Percentiles rank a stretch among this genome's conserved stretches.
Conservation (phyloP, 352 stramenopile genomes). For the Globisporangium spiculum region DNA sequence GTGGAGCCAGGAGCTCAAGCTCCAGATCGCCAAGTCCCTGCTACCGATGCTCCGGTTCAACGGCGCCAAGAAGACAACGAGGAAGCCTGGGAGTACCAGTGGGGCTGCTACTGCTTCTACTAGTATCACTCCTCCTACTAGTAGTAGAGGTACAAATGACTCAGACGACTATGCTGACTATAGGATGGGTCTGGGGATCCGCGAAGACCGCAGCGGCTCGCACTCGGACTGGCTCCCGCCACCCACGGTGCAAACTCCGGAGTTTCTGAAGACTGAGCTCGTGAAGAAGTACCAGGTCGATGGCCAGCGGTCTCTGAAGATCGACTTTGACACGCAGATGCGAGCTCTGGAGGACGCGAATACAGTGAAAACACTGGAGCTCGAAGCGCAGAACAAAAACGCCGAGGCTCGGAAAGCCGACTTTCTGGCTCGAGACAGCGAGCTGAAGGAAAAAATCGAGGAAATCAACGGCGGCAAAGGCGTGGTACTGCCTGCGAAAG, state of each 20-base stretch:
- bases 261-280: conserved; percentile 22
- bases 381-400: conserved; percentile 20
- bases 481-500: neutral
- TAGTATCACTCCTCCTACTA: no score
- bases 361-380: conserved; percentile 10
- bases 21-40: conserved; percentile 34
- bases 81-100: no score
- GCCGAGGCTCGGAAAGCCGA: conserved; percentile 21
- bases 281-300: conserved; percentile 41
- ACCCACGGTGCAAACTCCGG: conserved; percentile 18
- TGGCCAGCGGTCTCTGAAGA: conserved; percentile 25
- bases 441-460: conserved; percentile 46
- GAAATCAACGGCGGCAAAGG: conserved; percentile 58
- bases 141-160: no score
- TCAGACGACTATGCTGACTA: conserved; percentile 15
- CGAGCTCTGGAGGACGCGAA: conserved; percentile 19
- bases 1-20: conserved; percentile 47
- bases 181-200: conserved; percentile 38
- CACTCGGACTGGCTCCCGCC: conserved; percentile 23
- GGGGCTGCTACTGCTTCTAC: no score
- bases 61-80: conserved; percentile 13
- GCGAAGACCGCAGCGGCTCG: conserved; percentile 25
- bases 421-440: conserved; percentile 28
- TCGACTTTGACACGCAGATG: conserved; percentile 22
- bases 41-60: conserved; percentile 34